Evolutionary conservation across 73 alveolate genomes (phyloP), one percentile per base, ranked within the genome.

Genomic region (Paramecium primaurelia): DNA sequence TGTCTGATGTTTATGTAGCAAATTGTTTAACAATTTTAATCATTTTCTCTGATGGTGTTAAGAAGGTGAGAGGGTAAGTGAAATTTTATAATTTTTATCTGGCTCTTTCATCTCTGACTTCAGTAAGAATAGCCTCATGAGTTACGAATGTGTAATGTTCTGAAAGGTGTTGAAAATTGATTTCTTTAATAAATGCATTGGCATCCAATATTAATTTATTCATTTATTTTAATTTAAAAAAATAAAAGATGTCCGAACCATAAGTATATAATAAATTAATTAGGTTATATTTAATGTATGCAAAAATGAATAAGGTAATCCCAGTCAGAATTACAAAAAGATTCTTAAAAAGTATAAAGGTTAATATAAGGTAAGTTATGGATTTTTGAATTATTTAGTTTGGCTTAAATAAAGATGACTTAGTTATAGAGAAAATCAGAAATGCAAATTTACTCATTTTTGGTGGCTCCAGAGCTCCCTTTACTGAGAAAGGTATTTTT

Each of bases 401-500:
- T 71, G 92, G 94, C 38, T 34, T 77, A 30, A 93, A 93, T 32
- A 71, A 86, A 42, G 93, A 92, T 38, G 94, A 77, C 58, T 75
- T 93, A 58, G 77, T 95, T 34, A 54, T 75, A 44, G 95, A 93
- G n/a, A 93, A 95, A 86, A 95, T 95, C 26, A 85, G 92, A 45
- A 86, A 86, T 37, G 96, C 97, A 18, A 40, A 93, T 84, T 71
- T 95, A 77, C 93, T 95, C 90, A 92, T 95, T 49, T 92, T 95
- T 38, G 95, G 91, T 12, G 97, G 97, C 54, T 95, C 98, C 4
- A 80, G 97, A 58, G 97, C 93, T 64, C 95, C 94, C 94, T 95
- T 92, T 92, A 71, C 94, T 64, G 83, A 92, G 59, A 92, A 92
- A 60, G 93, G 93, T 68, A 86, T 22, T 49, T 26, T 34, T 12